Evolutionary conservation across 371 early-diverging fungal genomes (phyloP).

Genomic region (Parasitella parasitica): DNA sequence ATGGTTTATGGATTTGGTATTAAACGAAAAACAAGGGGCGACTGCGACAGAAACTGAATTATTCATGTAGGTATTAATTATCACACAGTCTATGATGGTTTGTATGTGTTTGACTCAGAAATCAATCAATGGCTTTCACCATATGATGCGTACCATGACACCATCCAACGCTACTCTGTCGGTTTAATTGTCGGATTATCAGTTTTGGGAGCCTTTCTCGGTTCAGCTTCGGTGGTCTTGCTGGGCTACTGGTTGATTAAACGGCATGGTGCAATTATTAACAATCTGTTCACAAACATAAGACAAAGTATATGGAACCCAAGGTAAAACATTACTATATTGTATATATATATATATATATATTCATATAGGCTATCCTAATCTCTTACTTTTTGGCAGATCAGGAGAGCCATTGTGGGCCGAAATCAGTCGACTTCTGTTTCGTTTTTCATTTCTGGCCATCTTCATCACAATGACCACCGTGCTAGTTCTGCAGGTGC

Average conservation of each 20-base stretch:
- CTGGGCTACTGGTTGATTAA: conserved; percentile 1
- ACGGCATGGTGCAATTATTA: neutral
- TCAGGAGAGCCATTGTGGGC: conserved; percentile 41
- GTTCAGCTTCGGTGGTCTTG: neutral
- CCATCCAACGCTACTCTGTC: neutral
- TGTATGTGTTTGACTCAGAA: conserved; percentile 29
- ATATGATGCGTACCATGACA: neutral
- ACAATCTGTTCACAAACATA: neutral
- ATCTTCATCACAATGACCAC: conserved; percentile 20
- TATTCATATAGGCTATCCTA: neutral
- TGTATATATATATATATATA: neutral
- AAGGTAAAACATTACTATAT: conserved; percentile 24
- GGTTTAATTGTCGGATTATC: conserved; percentile 8
- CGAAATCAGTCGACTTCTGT: conserved; percentile 24
- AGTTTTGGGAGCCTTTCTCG: neutral
- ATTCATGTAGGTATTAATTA: conserved; percentile 27
- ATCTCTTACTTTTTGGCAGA: neutral
- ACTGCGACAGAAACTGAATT: neutral
- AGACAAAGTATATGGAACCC: conserved; percentile 28
- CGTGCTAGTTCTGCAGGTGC: conserved; percentile 25
- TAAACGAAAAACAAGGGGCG: neutral
- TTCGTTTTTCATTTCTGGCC: conserved; percentile 16
- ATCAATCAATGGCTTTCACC: conserved; percentile 18
- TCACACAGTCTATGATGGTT: conserved; percentile 32
- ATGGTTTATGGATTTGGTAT: conserved; percentile 36